phyloP scores from a whole-genome alignment of 371 early-diverging fungal genomes.

The Rhizopus arrhizus region DNA sequence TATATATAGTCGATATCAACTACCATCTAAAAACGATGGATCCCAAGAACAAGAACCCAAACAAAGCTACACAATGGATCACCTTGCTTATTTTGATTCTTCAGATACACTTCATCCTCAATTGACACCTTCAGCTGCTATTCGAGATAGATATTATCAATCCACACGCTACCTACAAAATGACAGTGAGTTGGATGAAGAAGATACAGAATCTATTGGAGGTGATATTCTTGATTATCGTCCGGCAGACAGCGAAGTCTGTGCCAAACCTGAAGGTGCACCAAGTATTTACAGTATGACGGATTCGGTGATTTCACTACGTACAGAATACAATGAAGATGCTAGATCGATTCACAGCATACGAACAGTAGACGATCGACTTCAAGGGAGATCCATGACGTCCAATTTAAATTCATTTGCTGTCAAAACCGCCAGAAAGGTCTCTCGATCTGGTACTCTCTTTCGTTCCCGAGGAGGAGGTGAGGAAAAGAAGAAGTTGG shows the following conservation, averaged over 20 bases:
- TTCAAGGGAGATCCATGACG: conserved; percentile 20
- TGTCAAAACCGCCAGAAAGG: conserved; percentile 29
- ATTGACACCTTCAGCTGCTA: conserved; percentile 35
- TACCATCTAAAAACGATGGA: conserved; percentile 10
- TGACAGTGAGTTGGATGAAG: conserved; percentile 16
- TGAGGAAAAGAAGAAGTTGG: conserved; percentile 17
- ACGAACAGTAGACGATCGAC: conserved; percentile 28
- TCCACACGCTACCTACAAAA: conserved; percentile 28
- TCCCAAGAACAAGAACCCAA: conserved; percentile 14
- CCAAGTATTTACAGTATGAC: conserved; percentile 29
- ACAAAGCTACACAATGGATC: conserved; percentile 20
- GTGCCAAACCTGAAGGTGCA: conserved; percentile 18
- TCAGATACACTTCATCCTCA: conserved; percentile 10
- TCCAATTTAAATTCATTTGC: conserved; percentile 24
- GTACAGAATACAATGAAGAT: conserved; percentile 32
- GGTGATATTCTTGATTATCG: conserved; percentile 31
- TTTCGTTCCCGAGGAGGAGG: conserved; percentile 14
- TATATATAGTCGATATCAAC: conserved; percentile 24
- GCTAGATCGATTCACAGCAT: conserved; percentile 20
- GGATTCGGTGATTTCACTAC: conserved; percentile 31
- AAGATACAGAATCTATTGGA: conserved; percentile 6
- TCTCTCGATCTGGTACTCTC: conserved; percentile 32
- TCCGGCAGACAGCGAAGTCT: conserved; percentile 21
- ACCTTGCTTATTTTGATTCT: conserved; percentile 16
- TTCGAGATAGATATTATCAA: conserved; percentile 35